phyloP scores from a whole-genome alignment of 805 yeast species.

The Metschnikowia lochheadii region DNA sequence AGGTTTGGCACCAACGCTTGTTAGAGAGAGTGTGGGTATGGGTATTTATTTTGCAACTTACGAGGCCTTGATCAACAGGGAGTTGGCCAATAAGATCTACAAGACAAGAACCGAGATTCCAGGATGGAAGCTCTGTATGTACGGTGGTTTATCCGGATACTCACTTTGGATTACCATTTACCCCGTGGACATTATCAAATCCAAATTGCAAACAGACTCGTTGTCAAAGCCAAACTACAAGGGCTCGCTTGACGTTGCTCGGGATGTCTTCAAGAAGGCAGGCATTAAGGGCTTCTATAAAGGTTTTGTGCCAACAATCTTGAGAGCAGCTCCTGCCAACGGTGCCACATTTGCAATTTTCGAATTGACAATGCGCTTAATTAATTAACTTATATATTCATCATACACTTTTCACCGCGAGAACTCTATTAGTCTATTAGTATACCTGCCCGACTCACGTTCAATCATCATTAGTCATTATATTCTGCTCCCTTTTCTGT shows the following conservation, averaged over 20 bases:
- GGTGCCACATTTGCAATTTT: conserved; percentile 95
- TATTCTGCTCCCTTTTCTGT: conserved; percentile 1
- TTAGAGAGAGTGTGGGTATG: conserved; percentile 83
- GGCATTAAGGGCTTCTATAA: conserved; percentile 80
- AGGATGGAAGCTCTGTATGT: conserved; percentile 79
- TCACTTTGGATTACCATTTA: conserved; percentile 81
- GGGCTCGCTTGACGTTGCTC: conserved; percentile 56
- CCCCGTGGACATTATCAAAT: conserved; percentile 89
- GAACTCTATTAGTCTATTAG: background rate
- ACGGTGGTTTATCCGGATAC: conserved; percentile 90
- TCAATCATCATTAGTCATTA: background rate
- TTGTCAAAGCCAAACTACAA: conserved; percentile 56
- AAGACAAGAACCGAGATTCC: conserved; percentile 70
- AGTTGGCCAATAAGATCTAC: conserved; percentile 41
- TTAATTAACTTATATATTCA: conserved; percentile 24
- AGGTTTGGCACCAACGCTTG: conserved; percentile 78
- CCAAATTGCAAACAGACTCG: conserved; percentile 71
- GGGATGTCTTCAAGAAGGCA: conserved; percentile 46
- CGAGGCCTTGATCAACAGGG: conserved; percentile 77
- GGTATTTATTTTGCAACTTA: conserved; percentile 87
- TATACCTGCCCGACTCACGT: background rate
- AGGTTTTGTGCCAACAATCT: conserved; percentile 88
- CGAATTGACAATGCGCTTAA: conserved; percentile 77
- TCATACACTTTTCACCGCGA: background rate
- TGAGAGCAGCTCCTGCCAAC: conserved; percentile 97